Percentiles rank a stretch among this genome's conserved stretches.
Conservation (phyloP, 83 land plant species). For the Isoetes engelmannii region DNA sequence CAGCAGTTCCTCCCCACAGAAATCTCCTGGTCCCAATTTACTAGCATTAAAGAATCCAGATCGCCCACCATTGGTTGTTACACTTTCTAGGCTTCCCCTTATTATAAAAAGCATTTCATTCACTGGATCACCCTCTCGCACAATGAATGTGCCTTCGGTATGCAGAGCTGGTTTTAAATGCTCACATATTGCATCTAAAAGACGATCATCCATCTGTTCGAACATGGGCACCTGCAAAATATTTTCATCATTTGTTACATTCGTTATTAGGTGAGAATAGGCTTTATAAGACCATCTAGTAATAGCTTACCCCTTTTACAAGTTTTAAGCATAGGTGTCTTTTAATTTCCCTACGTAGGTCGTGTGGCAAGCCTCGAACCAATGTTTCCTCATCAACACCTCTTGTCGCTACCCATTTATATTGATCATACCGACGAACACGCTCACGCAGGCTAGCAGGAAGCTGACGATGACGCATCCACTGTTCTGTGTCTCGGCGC, state of each 20-base stretch:
- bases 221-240: slow-evolving; percentile 68
- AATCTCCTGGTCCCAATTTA: slow-evolving; percentile 62
- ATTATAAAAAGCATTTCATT: slow-evolving; percentile 83
- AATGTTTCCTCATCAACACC: slow-evolving; percentile 79
- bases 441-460: slow-evolving; percentile 55
- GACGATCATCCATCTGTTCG: slow-evolving; percentile 70
- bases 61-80: slow-evolving; percentile 75
- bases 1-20: slow-evolving; percentile 86
- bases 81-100: slow-evolving; percentile 69
- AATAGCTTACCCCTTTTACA: slow-evolving; percentile 53
- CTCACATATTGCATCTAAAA: slow-evolving; percentile 84
- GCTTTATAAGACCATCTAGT: not conserved
- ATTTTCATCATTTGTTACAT: not conserved
- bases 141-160: slow-evolving; percentile 54
- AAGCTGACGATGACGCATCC: slow-evolving; percentile 94
- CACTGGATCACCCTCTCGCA: slow-evolving; percentile 82
- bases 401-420: slow-evolving; percentile 76
- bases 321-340: slow-evolving; percentile 91
- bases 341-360: slow-evolving; percentile 78
- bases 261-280: not conserved
- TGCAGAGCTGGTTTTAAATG: slow-evolving; percentile 55
- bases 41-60: slow-evolving; percentile 67
- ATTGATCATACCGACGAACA: slow-evolving; percentile 72
- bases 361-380: slow-evolving; percentile 66
- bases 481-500: slow-evolving; percentile 79